phyloP scores from a whole-genome alignment of 805 yeast genomes.

The Myxozyma sirexii region DNA sequence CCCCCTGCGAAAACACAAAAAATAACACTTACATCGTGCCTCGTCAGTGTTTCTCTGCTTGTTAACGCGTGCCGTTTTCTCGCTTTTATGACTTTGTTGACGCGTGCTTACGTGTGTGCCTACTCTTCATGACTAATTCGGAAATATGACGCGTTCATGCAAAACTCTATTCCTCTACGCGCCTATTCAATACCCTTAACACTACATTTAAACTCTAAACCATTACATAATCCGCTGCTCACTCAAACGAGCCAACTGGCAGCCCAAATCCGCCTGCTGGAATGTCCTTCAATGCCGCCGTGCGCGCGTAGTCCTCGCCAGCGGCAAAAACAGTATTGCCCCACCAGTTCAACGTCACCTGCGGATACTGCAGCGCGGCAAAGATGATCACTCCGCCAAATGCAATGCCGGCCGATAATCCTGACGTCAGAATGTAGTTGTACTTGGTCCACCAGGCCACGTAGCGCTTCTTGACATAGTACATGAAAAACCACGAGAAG shows the following conservation, averaged over 20 bases:
- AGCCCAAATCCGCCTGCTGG: conserved; percentile 18
- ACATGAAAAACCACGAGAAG: conserved; percentile 58
- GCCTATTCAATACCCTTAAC: neutral
- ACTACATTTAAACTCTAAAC: neutral
- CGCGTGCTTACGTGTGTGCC: neutral
- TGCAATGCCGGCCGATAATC: conserved; percentile 67
- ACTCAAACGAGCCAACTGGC: conserved; percentile 2
- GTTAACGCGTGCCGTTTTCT: neutral
- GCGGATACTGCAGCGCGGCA: conserved; percentile 46
- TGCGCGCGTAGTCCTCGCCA: conserved; percentile 22
- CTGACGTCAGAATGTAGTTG: conserved; percentile 66
- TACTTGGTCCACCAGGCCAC: conserved; percentile 75
- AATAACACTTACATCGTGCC: neutral
- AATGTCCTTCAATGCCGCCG: conserved; percentile 17
- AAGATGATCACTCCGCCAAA: conserved; percentile 61
- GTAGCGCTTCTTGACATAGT: conserved; percentile 56
- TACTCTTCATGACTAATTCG: neutral
- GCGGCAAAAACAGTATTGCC: conserved; percentile 48
- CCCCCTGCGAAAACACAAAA: neutral
- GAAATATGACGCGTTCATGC: conserved; percentile 4
- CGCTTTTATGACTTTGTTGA: neutral
- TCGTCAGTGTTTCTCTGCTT: neutral
- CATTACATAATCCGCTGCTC: no score
- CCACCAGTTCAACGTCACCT: conserved; percentile 54
- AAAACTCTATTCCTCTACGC: conserved; percentile 1